A percentile compares a stretch with the other conserved stretches of the same genome.
phyloP scores from a whole-genome alignment of 2,329 filamentous ascomycete species.

The Intubia oerlemansii region DNA sequence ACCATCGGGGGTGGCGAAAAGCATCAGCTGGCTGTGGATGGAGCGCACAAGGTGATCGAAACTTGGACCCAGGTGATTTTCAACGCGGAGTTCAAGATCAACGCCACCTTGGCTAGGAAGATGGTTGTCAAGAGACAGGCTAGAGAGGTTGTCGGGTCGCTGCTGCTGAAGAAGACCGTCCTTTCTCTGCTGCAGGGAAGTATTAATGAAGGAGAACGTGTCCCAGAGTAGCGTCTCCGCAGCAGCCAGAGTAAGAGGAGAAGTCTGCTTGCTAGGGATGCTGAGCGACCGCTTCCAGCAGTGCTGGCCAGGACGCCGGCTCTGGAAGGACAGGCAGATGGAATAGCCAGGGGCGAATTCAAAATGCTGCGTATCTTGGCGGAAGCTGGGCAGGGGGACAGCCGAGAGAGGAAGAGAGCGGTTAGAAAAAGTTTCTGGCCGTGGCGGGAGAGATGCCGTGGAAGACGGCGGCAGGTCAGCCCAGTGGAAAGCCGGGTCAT shows the following conservation, averaged over 20 bases:
- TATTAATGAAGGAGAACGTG: slow-evolving; percentile 20
- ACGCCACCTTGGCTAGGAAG: slow-evolving; percentile 22
- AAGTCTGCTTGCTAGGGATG: slow-evolving; percentile 23
- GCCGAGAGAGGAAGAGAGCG: slow-evolving; percentile 23
- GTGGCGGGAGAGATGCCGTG: slow-evolving; percentile 8
- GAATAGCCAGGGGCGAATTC: slow-evolving; percentile 27
- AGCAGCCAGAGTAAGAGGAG: slow-evolving; percentile 23
- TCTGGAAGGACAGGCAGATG: slow-evolving; percentile 23
- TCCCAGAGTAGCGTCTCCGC: slow-evolving; percentile 27
- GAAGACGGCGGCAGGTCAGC: slow-evolving; percentile 16
- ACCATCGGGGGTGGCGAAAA: slow-evolving; percentile 22
- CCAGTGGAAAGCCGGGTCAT: slow-evolving; percentile 29
- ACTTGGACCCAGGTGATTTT: slow-evolving; percentile 27
- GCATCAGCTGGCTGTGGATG: slow-evolving; percentile 20
- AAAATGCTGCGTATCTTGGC: slow-evolving; percentile 22
- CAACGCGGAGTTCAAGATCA: slow-evolving; percentile 22
- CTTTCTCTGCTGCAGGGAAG: slow-evolving; percentile 18
- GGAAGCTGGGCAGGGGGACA: slow-evolving; percentile 22
- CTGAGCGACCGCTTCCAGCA: slow-evolving; percentile 19
- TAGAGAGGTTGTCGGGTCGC: slow-evolving; percentile 14
- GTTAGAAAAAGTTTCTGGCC: slow-evolving; percentile 11
- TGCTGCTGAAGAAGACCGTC: slow-evolving; percentile 19
- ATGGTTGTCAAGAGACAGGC: slow-evolving; percentile 17
- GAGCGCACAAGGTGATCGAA: slow-evolving; percentile 22
- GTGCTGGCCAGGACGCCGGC: slow-evolving; percentile 15